Evolutionary conservation across 257 asterid genomes (phyloP).

Genomic region (Solanum ossicruentum): DNA sequence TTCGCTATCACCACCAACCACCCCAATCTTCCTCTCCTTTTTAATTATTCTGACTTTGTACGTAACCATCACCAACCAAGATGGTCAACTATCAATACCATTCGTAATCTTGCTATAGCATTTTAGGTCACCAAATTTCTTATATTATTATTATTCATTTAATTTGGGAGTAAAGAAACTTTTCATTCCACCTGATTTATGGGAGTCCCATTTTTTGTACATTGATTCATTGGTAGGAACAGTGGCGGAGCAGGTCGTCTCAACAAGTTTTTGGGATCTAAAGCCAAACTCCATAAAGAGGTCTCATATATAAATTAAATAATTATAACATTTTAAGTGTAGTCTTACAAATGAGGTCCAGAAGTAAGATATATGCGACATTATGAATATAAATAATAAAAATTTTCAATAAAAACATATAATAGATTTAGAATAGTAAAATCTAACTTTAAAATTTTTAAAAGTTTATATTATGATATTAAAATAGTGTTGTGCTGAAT

Average conservation of each 20-base stretch:
- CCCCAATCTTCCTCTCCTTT: not conserved
- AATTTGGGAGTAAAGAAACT: not conserved
- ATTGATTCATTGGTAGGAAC: not conserved
- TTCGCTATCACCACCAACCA: not conserved
- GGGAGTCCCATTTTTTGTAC: not conserved
- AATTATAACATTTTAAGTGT: too few relatives aligned
- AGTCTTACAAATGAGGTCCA: too few relatives aligned
- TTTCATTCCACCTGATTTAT: not conserved
- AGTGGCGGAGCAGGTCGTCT: not conserved
- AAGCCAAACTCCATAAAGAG: too few relatives aligned
- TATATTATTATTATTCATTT: not conserved
- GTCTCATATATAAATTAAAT: too few relatives aligned
- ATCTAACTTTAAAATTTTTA: too few relatives aligned
- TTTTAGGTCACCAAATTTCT: not conserved
- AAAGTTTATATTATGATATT: too few relatives aligned
- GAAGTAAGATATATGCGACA: too few relatives aligned
- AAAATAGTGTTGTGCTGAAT: too few relatives aligned
- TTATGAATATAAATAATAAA: too few relatives aligned
- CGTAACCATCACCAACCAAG: not conserved
- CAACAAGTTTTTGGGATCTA: too few relatives aligned
- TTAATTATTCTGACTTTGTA: conserved; percentile 8
- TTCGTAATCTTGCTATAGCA: not conserved
- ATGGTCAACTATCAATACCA: not conserved
- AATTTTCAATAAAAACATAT: too few relatives aligned
- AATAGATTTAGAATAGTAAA: too few relatives aligned